Base-by-base conservation (phyloP, 257 asterid species). In the Gentiana straminea region DNA sequence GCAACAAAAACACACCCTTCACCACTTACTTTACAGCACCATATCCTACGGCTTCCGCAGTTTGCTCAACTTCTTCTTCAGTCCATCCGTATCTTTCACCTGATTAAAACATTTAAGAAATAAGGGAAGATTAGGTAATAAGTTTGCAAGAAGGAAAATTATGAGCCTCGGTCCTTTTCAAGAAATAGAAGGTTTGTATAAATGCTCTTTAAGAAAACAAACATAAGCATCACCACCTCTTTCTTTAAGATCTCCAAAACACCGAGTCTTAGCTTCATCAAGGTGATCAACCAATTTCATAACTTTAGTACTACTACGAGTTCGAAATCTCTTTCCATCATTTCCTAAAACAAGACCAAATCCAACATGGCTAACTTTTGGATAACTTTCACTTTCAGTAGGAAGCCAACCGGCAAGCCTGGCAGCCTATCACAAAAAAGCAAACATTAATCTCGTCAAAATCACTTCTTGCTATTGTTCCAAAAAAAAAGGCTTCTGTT, bases 1-100 rank as follows among this genome's bases (percentile, higher is more conserved):
- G 24, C 24, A 15, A 15, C 24, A 15, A 15, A 15, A 15, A 15
- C 24, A 15, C 24, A 15, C 24, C 41, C 50, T 32, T 58, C 64
- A 64, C 52, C 57, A 62, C 88, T 74, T 68, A 87, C 98, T 92
- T 84, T 37, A 92, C 84, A 69, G 97, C 98, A 35, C 98, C 95
- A 70, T 92, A 92, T 77, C 98, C 98, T 55, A 92, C 77, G 24
- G 97, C 98, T 74, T 92, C 98, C 46, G 97, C 95, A 75, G 86
- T 88, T 71, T 75, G 57, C 50, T 92, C 95, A 24, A 92, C 90
- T 83, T 88, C 98, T 73, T 85, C 95, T 24, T 59, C 80, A 8
- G 97, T 81, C 95, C 92, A 88, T 33, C 79, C 84, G 52, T 64
- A 64, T 58, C 66, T 84, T 74, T 83, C 85, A 58, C 95, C 98